A percentile compares a stretch with the other conserved stretches of the same genome.
These are phyloP conservation scores for Papiliotrema fonsecae DNA, from an alignment of 1,284 basidiomycete species.

Conservation along the genomic window DNA sequence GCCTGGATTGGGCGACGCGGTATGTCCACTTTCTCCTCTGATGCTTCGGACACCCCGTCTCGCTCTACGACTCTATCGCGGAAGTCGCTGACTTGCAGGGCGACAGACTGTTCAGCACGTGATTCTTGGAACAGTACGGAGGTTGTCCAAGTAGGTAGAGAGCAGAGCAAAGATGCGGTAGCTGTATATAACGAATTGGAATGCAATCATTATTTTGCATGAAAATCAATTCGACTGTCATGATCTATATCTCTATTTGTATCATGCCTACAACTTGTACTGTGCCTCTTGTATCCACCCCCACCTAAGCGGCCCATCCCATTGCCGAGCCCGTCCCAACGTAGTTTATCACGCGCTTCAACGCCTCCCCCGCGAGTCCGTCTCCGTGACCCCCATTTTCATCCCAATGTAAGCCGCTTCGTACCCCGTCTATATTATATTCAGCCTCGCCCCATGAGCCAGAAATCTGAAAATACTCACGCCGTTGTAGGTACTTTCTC, in stretches of 20 bases:
- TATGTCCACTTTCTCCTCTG: too few relatives aligned
- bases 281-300: too few relatives aligned
- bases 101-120: slow-evolving; percentile 24
- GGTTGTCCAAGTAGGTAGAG: background rate
- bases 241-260: too few relatives aligned
- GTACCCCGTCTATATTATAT: slow-evolving; percentile 59
- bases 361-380: slow-evolving; percentile 58
- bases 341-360: slow-evolving; percentile 64
- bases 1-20: slow-evolving; percentile 84
- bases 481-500: slow-evolving; percentile 61
- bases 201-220: too few relatives aligned
- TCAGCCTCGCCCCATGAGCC: slow-evolving; percentile 6
- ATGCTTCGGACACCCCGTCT: too few relatives aligned
- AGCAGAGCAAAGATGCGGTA: slow-evolving; percentile 31
- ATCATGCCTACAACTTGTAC: too few relatives aligned
- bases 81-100: slow-evolving; percentile 7
- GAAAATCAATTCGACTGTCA: too few relatives aligned
- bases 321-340: too few relatives aligned
- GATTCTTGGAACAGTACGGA: background rate
- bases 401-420: slow-evolving; percentile 65
- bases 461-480: slow-evolving; percentile 16
- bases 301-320: too few relatives aligned
- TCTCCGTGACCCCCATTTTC: slow-evolving; percentile 66
- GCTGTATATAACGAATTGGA: too few relatives aligned
- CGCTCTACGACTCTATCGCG: background rate